phyloP scores from a whole-genome alignment of 768 basidiomycete species.

The Cyathus striatus region DNA sequence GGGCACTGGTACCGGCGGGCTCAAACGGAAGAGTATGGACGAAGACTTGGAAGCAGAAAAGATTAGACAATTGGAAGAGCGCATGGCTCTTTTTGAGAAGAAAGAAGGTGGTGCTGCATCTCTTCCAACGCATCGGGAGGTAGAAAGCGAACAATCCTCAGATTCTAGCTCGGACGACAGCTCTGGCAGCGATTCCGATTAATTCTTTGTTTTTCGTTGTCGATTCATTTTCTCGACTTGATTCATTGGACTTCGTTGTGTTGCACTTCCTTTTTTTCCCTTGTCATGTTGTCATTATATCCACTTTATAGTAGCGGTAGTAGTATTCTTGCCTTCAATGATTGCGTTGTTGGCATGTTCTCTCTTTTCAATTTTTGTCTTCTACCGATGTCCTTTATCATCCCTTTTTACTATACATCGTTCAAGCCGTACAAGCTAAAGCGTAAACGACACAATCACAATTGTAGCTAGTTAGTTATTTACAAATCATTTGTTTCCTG shows the following conservation, averaged over 20 bases:
- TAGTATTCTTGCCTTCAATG: constrained; percentile 17
- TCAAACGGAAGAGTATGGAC: constrained; percentile 95
- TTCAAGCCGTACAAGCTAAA: constrained; percentile 16
- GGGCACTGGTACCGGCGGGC: constrained; percentile 82
- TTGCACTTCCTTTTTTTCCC: constrained; percentile 11
- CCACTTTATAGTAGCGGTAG: constrained; percentile 17
- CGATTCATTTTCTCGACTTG: constrained; percentile 11
- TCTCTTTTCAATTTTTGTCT: constrained; percentile 12
- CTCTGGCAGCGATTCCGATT: constrained; percentile 83
- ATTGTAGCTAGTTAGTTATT: constrained; percentile 48
- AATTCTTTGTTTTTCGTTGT: constrained; percentile 19
- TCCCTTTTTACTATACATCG: constrained; percentile 3
- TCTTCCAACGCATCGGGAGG: constrained; percentile 32
- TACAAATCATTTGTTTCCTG: too few relatives aligned
- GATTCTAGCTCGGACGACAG: constrained; percentile 80
- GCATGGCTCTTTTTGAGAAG: constrained; percentile 79
- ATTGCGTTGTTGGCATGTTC: constrained; percentile 9
- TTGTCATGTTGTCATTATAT: constrained; percentile 13
- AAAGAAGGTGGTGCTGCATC: constrained; percentile 33
- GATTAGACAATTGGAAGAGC: constrained; percentile 86
- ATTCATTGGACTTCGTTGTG: constrained; percentile 9
- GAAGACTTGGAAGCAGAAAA: constrained; percentile 95
- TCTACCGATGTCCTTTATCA: constrained; percentile 18
- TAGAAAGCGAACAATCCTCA: constrained; percentile 71
- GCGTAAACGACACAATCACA: constrained; percentile 16